phyloP scores from a whole-genome alignment of 331 rosid species.

The Arachis monticola region DNA sequence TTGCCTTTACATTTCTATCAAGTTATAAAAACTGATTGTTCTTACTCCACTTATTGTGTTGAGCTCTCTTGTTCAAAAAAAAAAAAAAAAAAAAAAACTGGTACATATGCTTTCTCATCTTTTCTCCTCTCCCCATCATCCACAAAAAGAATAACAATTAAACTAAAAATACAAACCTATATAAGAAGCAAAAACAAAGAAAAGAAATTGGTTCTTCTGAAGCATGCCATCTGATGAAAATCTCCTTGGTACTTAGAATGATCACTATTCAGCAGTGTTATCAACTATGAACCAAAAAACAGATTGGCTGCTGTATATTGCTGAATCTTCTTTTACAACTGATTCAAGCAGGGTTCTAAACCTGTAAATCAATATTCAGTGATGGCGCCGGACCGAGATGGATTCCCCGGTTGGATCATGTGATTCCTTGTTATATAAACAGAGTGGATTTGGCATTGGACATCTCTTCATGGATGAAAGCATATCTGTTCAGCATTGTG shows the following conservation, averaged over 20 bases:
- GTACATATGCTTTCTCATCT: slow-evolving; percentile 28
- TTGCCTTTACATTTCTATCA: slow-evolving; percentile 27
- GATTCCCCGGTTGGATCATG: slow-evolving; percentile 9
- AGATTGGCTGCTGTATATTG: slow-evolving; percentile 32
- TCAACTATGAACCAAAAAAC: slow-evolving; percentile 35
- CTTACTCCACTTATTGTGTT: too few relatives aligned
- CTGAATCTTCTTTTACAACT: slow-evolving; percentile 26
- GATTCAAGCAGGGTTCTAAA: slow-evolving; percentile 20
- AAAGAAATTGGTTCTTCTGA: slow-evolving; percentile 24
- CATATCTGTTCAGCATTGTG: neutral
- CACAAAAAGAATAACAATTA: slow-evolving; percentile 2
- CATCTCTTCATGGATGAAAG: slow-evolving; percentile 17
- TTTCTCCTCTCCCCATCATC: slow-evolving; percentile 13
- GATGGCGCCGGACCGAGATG: neutral
- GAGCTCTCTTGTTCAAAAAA: neutral
- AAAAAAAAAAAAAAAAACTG: slow-evolving; percentile 17
- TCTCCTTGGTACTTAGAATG: slow-evolving; percentile 25
- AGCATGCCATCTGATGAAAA: slow-evolving; percentile 24
- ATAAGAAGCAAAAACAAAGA: slow-evolving; percentile 13
- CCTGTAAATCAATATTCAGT: slow-evolving; percentile 18
- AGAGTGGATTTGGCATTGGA: neutral
- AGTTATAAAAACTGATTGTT: neutral
- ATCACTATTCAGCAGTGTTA: slow-evolving; percentile 3
- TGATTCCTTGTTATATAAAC: neutral
- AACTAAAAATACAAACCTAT: slow-evolving; percentile 15